Evolutionary conservation across 2,329 filamentous ascomycete genomes (phyloP).

Genomic region (Onygenales sp.): DNA sequence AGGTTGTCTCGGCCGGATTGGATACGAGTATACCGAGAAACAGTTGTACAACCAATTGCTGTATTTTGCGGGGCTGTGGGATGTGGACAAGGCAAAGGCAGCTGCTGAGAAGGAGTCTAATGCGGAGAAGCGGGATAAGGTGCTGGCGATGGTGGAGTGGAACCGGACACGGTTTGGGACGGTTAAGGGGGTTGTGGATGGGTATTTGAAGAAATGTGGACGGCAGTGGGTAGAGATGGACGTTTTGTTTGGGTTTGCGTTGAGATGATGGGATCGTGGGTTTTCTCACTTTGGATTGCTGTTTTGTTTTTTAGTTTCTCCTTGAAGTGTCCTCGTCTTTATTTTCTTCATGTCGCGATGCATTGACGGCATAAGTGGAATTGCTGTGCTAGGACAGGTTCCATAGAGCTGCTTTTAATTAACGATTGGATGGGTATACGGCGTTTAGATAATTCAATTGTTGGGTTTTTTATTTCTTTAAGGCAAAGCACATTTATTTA

Average conservation of each 20-base stretch:
- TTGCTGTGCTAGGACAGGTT: not conserved
- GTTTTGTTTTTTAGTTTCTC: slow-evolving; percentile 26
- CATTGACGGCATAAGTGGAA: not conserved
- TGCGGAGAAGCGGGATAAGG: slow-evolving; percentile 51
- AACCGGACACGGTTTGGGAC: slow-evolving; percentile 73
- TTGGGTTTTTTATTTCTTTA: not conserved
- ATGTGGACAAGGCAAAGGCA: slow-evolving; percentile 69
- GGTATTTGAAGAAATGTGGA: slow-evolving; percentile 80
- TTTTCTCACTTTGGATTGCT: slow-evolving; percentile 4
- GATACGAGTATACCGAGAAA: slow-evolving; percentile 79
- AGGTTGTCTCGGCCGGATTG: slow-evolving; percentile 80
- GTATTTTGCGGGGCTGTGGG: slow-evolving; percentile 77
- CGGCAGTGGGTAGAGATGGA: slow-evolving; percentile 93
- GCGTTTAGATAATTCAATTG: not conserved
- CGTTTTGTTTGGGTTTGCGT: slow-evolving; percentile 60
- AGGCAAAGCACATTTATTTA: no score
- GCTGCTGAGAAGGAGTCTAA: slow-evolving; percentile 41
- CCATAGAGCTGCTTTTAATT: slow-evolving; percentile 5
- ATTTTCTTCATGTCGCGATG: slow-evolving; percentile 3
- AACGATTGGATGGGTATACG: slow-evolving; percentile 3
- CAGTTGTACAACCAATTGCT: slow-evolving; percentile 90
- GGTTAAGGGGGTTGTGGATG: slow-evolving; percentile 66
- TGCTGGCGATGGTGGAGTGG: slow-evolving; percentile 66
- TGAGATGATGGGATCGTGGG: slow-evolving; percentile 16
- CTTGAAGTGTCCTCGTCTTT: slow-evolving; percentile 52